Percentiles rank a stretch among this genome's conserved stretches.
Conservation (phyloP, 495 filamentous ascomycete genomes). For the Aspergillus avenaceus region DNA sequence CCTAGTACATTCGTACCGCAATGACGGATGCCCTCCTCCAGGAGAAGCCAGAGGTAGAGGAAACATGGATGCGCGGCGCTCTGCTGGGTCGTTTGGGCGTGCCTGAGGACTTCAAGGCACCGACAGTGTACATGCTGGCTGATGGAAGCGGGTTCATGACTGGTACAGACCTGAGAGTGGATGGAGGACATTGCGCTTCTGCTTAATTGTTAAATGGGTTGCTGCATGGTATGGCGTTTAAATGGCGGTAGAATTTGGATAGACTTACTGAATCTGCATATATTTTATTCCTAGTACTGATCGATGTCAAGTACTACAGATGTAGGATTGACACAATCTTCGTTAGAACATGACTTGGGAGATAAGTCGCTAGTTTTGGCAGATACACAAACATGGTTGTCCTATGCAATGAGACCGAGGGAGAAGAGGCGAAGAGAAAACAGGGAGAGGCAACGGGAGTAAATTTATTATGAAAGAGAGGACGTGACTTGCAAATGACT, state of each 20-base stretch:
- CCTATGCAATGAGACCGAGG: no score
- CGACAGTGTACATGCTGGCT: conserved; percentile 39
- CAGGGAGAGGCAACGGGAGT: no score
- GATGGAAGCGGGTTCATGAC: conserved; percentile 41
- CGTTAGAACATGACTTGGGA: no score
- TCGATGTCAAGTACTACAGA: not conserved
- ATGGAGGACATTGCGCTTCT: conserved; percentile 39
- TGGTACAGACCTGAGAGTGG: conserved; percentile 33
- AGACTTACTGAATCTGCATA: not conserved
- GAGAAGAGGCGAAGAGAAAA: no score
- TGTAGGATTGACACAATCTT: no score
- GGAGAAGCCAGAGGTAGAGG: conserved; percentile 57
- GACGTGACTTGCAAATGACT: no score
- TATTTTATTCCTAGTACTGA: not conserved
- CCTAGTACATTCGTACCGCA: conserved; percentile 34
- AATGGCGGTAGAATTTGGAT: not conserved
- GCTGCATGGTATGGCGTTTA: not conserved
- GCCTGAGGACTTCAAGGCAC: conserved; percentile 39
- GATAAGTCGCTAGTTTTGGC: no score
- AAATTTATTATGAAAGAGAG: no score
- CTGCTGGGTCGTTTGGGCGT: conserved; percentile 36
- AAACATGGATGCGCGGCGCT: conserved; percentile 32
- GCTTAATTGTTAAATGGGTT: conserved; percentile 9
- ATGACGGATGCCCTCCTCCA: conserved; percentile 33
- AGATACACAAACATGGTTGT: no score